A percentile compares a stretch with the other conserved stretches of the same genome.
Conservation (phyloP, 768 basidiomycete genomes). For the Sistotremastrum suecicum region DNA sequence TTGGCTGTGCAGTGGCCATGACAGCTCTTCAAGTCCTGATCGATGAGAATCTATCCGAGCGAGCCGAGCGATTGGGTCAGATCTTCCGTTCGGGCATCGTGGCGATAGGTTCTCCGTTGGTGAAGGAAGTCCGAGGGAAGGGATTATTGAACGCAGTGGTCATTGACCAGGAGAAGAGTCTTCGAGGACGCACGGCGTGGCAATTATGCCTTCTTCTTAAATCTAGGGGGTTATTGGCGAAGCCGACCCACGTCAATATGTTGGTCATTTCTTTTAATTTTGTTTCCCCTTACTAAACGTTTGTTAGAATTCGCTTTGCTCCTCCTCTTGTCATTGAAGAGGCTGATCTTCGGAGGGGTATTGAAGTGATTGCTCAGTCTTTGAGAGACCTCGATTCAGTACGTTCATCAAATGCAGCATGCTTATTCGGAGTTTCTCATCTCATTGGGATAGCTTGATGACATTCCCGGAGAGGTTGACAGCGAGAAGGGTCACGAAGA, state of each 20-base stretch:
- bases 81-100: constrained; percentile 56
- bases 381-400: constrained; percentile 73
- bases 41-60: constrained; percentile 72
- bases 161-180: constrained; percentile 71
- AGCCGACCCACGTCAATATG: constrained; percentile 94
- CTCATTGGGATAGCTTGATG: constrained; percentile 25
- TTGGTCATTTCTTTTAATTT: constrained; percentile 24
- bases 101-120: constrained; percentile 52
- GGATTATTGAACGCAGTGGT: constrained; percentile 91
- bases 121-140: constrained; percentile 68
- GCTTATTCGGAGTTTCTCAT: not conserved
- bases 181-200: constrained; percentile 80
- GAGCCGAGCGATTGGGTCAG: constrained; percentile 67
- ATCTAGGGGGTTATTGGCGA: constrained; percentile 82
- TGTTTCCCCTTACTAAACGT: not conserved
- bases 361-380: constrained; percentile 62
- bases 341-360: constrained; percentile 60
- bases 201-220: constrained; percentile 88
- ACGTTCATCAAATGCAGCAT: constrained; percentile 9
- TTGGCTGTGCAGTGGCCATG: constrained; percentile 93
- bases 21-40: constrained; percentile 84
- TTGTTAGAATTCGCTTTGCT: constrained; percentile 78
- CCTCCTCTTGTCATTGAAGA: constrained; percentile 93
- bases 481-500: constrained; percentile 46
- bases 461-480: constrained; percentile 51